Conservation (phyloP, 116 monocot species). For the Posidonia oceanica region DNA sequence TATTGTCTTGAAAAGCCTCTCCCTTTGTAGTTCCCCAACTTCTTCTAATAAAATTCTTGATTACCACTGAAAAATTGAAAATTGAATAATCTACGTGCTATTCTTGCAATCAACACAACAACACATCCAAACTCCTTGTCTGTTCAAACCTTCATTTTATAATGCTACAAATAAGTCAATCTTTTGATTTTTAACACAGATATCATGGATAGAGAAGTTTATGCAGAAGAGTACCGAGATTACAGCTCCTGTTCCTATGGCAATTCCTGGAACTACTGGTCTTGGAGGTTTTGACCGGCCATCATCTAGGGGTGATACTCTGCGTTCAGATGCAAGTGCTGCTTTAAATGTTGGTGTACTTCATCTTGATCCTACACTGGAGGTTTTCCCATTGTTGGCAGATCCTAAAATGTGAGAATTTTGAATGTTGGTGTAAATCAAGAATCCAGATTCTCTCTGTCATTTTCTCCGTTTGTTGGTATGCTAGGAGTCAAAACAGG, state of each 20-base stretch:
- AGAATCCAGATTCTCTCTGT: too few relatives aligned
- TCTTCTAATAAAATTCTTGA: too few relatives aligned
- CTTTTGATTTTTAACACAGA: conserved; percentile 26
- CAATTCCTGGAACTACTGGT: conserved; percentile 86
- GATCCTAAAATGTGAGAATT: conserved; percentile 70
- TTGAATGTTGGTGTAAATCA: neutral
- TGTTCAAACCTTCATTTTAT: neutral
- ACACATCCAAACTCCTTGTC: too few relatives aligned
- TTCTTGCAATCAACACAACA: too few relatives aligned
- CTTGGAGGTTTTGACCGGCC: conserved; percentile 96
- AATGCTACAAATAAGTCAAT: neutral
- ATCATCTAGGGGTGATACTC: conserved; percentile 61
- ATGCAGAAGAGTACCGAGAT: conserved; percentile 88
- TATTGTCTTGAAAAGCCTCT: too few relatives aligned
- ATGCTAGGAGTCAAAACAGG: too few relatives aligned
- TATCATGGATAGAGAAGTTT: conserved; percentile 99
- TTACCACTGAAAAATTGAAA: too few relatives aligned
- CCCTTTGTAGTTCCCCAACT: too few relatives aligned
- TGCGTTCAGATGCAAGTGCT: conserved; percentile 95
- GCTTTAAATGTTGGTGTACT: conserved; percentile 92
- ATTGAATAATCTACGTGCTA: too few relatives aligned
- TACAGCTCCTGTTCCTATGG: conserved; percentile 93
- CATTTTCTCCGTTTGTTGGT: too few relatives aligned
- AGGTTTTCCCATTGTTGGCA: conserved; percentile 86
- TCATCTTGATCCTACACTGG: conserved; percentile 87